Evolutionary conservation across 2,329 filamentous ascomycete genomes (phyloP).

Genomic region (Epichloe sp.): DNA sequence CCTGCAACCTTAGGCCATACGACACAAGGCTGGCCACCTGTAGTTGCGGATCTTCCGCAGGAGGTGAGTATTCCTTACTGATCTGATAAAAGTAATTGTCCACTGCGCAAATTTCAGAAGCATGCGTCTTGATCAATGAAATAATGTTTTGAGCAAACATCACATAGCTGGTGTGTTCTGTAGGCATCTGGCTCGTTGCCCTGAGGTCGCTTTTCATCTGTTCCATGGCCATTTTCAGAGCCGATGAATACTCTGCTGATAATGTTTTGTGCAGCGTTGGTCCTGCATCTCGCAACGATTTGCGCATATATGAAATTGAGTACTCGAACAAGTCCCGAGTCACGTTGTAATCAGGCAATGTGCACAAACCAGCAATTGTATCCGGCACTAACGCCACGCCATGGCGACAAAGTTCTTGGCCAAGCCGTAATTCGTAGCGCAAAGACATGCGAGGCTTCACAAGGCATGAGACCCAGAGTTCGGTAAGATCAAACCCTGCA

Average conservation of each 20-base stretch:
- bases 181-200: constrained; percentile 20
- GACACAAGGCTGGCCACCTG: constrained; percentile 42
- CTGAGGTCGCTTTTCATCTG: constrained; percentile 39
- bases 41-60: constrained; percentile 40
- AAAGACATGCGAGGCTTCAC: constrained; percentile 34
- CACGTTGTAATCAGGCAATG: constrained; percentile 32
- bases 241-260: constrained; percentile 27
- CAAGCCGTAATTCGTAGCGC: constrained; percentile 36
- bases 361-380: constrained; percentile 21
- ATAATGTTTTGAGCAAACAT: constrained; percentile 39
- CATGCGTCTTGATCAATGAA: constrained; percentile 39
- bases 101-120: constrained; percentile 37
- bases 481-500: constrained; percentile 30
- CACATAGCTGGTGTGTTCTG: constrained; percentile 34
- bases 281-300: constrained; percentile 27
- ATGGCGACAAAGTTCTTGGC: constrained; percentile 29
- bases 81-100: constrained; percentile 45
- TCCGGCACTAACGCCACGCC: constrained; percentile 30
- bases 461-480: constrained; percentile 40
- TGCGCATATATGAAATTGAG: constrained; percentile 37
- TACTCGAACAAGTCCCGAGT: constrained; percentile 37
- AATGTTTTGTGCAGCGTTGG: constrained; percentile 22
- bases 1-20: constrained; percentile 40
- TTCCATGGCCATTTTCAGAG: constrained; percentile 36
- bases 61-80: constrained; percentile 41